Percentiles rank a stretch among this genome's conserved stretches.
phyloP scores from a whole-genome alignment of 2,329 filamentous ascomycete species.

The Fusarium multiceps region DNA sequence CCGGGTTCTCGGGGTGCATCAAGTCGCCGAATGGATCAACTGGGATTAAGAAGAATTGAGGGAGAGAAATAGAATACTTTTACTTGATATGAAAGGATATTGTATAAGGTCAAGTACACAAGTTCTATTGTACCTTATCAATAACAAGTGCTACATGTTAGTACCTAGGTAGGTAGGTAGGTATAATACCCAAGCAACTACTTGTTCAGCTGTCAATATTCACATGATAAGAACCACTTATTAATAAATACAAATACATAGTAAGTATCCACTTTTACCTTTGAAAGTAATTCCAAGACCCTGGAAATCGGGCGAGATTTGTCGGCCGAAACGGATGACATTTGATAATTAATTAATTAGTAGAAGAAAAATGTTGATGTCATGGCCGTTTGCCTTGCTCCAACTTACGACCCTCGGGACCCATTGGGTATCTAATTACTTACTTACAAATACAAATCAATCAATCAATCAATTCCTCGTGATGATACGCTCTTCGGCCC shows the following conservation, averaged over 20 bases:
- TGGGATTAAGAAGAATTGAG: background rate
- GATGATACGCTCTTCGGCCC: conserved; percentile 17
- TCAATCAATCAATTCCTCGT: background rate
- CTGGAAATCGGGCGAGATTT: conserved; percentile 7
- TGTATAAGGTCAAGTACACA: background rate
- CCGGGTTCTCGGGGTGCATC: conserved; percentile 8
- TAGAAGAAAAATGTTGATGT: conserved; percentile 34
- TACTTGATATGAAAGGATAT: background rate
- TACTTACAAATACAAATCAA: background rate
- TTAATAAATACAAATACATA: too few species aligned
- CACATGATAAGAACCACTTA: background rate
- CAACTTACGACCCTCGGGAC: conserved; percentile 1
- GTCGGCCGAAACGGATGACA: conserved; percentile 7
- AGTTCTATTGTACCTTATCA: background rate
- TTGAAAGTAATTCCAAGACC: background rate
- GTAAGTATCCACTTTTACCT: conserved; percentile 9
- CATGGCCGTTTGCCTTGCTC: conserved; percentile 29
- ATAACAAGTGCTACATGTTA: background rate
- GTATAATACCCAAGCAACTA: background rate
- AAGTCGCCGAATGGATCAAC: conserved; percentile 1
- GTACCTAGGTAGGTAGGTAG: too few species aligned
- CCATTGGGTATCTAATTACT: background rate
- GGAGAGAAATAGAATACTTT: background rate
- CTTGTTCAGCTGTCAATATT: background rate
- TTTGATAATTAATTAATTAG: background rate